Evolutionary conservation across 805 yeast genomes (phyloP).

Genomic region (Wickerhamomyces canadensis): DNA sequence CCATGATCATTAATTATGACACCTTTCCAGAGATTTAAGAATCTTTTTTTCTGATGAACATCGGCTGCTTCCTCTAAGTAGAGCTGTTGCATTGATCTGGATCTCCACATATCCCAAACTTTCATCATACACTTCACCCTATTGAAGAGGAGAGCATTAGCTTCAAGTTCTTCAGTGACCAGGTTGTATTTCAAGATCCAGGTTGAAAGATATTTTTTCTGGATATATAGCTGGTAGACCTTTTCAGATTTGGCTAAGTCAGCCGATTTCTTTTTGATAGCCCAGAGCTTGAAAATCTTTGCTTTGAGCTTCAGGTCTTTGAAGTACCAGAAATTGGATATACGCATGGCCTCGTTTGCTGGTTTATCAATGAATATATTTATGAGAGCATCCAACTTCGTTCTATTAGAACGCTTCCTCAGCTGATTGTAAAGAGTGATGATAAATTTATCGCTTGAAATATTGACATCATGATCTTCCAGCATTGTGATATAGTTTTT

Average conservation of each 20-base stretch:
- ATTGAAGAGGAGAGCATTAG: conserved; percentile 17
- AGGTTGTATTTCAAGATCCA: conserved; percentile 10
- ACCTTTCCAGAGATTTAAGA: conserved; percentile 14
- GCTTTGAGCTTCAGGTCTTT: conserved; percentile 5
- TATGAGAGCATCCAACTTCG: conserved; percentile 14
- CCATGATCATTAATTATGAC: conserved; percentile 1
- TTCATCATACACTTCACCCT: conserved; percentile 10
- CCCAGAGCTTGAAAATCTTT: conserved; percentile 14
- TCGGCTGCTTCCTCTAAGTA: conserved; percentile 11
- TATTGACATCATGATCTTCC: conserved; percentile 12
- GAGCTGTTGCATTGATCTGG: conserved; percentile 8
- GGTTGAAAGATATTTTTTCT: conserved; percentile 11
- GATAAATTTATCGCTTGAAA: conserved; percentile 15
- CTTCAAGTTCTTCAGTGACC: conserved; percentile 12
- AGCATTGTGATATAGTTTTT: conserved; percentile 12
- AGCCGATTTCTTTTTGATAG: conserved; percentile 11
- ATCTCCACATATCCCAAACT: conserved; percentile 18
- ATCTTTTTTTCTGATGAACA: conserved; percentile 8
- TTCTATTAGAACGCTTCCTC: neutral
- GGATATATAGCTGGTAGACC: conserved; percentile 15
- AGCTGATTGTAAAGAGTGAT: conserved; percentile 21
- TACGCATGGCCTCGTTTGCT: conserved; percentile 20
- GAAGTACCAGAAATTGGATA: conserved; percentile 17
- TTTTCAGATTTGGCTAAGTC: conserved; percentile 12
- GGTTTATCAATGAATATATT: conserved; percentile 18